Conservation (phyloP, 2,329 filamentous ascomycete species). For the Neurospora sp. region DNA sequence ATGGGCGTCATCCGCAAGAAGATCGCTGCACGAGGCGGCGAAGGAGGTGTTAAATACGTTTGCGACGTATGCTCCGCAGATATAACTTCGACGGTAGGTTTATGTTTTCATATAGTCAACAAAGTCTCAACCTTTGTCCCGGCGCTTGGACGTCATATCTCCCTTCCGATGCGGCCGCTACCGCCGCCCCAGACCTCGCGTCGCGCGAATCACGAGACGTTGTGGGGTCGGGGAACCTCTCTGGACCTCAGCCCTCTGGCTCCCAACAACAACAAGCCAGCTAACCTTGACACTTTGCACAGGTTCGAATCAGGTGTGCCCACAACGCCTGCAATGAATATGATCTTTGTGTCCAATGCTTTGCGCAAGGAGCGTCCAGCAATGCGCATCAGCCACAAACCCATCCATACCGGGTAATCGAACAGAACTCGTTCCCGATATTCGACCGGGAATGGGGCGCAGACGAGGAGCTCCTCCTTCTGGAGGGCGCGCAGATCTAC, state of each 20-base stretch:
- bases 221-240: conserved; percentile 6
- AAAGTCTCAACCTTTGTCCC: background rate
- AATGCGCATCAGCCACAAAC: conserved; percentile 78
- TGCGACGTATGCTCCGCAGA: conserved; percentile 96
- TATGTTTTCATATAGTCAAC: conserved; percentile 1
- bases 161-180: background rate
- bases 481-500: conserved; percentile 94
- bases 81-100: conserved; percentile 85
- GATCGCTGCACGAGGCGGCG: conserved; percentile 71
- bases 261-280: conserved; percentile 2
- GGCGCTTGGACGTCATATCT: background rate
- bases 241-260: background rate
- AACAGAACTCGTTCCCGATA: conserved; percentile 96
- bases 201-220: conserved; percentile 2
- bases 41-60: conserved; percentile 89
- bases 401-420: conserved; percentile 87
- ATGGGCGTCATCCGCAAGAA: conserved; percentile 98
- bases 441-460: conserved; percentile 94
- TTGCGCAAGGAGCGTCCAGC: conserved; percentile 69
- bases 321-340: conserved; percentile 79
- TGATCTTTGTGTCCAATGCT: conserved; percentile 93
- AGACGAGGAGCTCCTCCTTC: conserved; percentile 84
- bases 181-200: conserved; percentile 2
- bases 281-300: conserved; percentile 3
- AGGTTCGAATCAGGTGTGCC: conserved; percentile 94